Base-by-base conservation (phyloP, 192 early-diverging fungal genomes). In the Coemansia sp. region DNA sequence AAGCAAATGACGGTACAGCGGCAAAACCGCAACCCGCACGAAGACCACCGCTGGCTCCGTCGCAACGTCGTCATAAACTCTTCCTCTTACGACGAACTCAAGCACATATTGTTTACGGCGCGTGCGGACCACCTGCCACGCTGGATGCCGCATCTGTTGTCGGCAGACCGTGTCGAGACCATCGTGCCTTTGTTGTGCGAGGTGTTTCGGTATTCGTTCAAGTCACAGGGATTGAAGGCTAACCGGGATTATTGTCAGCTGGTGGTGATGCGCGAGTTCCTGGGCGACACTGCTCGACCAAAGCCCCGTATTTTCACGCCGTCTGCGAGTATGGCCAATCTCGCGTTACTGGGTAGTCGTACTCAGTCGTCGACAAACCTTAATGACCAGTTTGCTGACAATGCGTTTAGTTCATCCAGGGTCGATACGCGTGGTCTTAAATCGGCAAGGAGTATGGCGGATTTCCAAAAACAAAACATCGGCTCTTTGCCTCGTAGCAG, bases 11-110 rank as follows among this genome's bases (percentile, higher is more conserved):
- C 57, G 0, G 56, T 77, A 24, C 74, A 71, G 61, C 55, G 74
- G 14, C 74, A 77, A 38, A 77, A 77, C 65, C 68, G 74, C 18
- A 77, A 64, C 44, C 74, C 74, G 3, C 63, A 77, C 37, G 74
- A 77, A 35, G 38, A 24, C 21, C 74, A 77, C 53, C 63, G 74
- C 32, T 77, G 74, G 74, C 61, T 77, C 10, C 74, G 74, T n/a
- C 63, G 74, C 24, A 54, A 66, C 27, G 48, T 69, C 1, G 17
- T 22, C 38, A 6, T 9, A 17, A 38, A 26, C 8, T 10, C 48
- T 12, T 3, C 17, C 0, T 34, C 73, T 6, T 77, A 77, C 39
- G 68, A 77, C 26, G 65, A 71, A 27, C 56, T 77, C 15, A 67
- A 63, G 17, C 18, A 57, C 2, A 34, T 67, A 0, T 38, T 77